phyloP scores from a whole-genome alignment of 1,284 basidiomycete species.

The Cerrena zonata region DNA sequence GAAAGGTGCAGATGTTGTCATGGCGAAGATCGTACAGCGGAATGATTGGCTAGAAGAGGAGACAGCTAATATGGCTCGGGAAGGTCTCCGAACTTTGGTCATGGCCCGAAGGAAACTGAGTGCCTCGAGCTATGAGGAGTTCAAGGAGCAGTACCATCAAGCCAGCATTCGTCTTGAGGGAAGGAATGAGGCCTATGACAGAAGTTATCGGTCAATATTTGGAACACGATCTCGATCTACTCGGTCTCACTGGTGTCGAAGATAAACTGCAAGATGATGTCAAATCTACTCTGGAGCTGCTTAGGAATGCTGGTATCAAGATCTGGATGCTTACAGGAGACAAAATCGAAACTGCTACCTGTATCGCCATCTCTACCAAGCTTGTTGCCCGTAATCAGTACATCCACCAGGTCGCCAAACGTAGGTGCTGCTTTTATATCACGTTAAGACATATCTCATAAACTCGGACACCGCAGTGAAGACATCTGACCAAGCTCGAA shows the following conservation, averaged over 20 bases:
- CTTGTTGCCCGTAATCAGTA: constrained; percentile 94
- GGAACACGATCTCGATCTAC: constrained; percentile 85
- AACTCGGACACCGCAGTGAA: constrained; percentile 50
- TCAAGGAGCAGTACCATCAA: constrained; percentile 70
- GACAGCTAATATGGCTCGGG: constrained; percentile 96
- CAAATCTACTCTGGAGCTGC: constrained; percentile 84
- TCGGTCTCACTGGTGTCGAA: constrained; percentile 95
- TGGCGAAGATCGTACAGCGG: constrained; percentile 88
- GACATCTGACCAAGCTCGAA: constrained; percentile 75
- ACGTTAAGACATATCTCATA: neutral
- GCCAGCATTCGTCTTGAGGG: constrained; percentile 77
- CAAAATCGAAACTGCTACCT: constrained; percentile 98
- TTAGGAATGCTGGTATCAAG: constrained; percentile 95
- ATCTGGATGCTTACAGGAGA: constrained; percentile 99
- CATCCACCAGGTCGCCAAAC: constrained; percentile 92
- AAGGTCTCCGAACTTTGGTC: constrained; percentile 91
- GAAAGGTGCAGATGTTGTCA: constrained; percentile 97
- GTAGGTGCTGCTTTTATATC: constrained; percentile 57
- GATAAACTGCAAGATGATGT: constrained; percentile 98
- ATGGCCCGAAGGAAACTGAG: constrained; percentile 80
- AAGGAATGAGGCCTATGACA: constrained; percentile 76
- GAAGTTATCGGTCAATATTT: constrained; percentile 71
- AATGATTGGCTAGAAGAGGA: constrained; percentile 99
- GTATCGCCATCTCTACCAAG: constrained; percentile 96
- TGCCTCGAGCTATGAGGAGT: constrained; percentile 65